A percentile compares a stretch with the other conserved stretches of the same genome.
Evolutionary conservation across 1,284 basidiomycete genomes (phyloP).

Genomic region (Malassezia globosa): DNA sequence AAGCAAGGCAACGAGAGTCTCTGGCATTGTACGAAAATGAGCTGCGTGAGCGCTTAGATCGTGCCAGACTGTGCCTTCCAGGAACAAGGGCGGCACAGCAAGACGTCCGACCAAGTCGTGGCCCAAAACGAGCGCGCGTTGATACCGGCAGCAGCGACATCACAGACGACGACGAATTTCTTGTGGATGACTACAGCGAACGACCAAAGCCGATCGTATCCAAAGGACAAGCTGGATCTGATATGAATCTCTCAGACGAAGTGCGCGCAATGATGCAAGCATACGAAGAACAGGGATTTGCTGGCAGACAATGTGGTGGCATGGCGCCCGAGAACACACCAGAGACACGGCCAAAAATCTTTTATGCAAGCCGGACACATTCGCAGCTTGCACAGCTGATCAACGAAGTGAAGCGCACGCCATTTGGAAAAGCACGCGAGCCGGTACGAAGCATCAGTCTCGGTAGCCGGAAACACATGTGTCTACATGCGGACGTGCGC

Average conservation of each 20-base stretch:
- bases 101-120: not conserved
- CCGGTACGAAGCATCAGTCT: conserved; percentile 49
- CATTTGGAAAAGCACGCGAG: conserved; percentile 43
- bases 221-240: too few relatives aligned
- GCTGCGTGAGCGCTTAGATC: conserved; percentile 24
- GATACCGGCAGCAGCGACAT: conserved; percentile 4
- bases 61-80: not conserved
- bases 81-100: not conserved
- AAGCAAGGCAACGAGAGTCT: conserved; percentile 33
- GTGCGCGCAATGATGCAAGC: conserved; percentile 65
- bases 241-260: conserved; percentile 56
- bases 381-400: conserved; percentile 85
- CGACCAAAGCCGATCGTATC: too few relatives aligned
- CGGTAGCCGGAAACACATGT: conserved; percentile 83
- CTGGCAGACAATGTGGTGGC: too few relatives aligned
- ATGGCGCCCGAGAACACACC: conserved; percentile 17
- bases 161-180: conserved; percentile 26
- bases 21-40: conserved; percentile 39
- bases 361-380: conserved; percentile 87
- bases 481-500: conserved; percentile 72
- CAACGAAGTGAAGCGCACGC: conserved; percentile 68
- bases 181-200: conserved; percentile 18
- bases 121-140: not conserved
- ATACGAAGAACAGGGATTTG: conserved; percentile 21
- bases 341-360: conserved; percentile 53